These are phyloP conservation scores for Serendipita sp. DNA, from an alignment of 768 basidiomycete species.

Conservation along the genomic window DNA sequence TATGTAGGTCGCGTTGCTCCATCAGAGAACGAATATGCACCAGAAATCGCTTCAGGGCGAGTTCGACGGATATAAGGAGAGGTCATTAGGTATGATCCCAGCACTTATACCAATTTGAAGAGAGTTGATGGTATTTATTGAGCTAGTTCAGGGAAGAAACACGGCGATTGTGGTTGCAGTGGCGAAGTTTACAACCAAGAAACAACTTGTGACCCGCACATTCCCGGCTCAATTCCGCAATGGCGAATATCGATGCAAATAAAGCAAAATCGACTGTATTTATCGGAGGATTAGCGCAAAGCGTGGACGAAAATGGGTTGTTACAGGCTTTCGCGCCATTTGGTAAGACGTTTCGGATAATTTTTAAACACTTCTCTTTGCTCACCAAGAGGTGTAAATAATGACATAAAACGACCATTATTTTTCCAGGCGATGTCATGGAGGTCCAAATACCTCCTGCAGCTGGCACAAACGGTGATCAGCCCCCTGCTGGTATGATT, in stretches of 20 bases:
- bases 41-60: too few relatives aligned
- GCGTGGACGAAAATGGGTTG: slow-evolving; percentile 62
- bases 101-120: too few relatives aligned
- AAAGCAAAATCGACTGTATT: slow-evolving; percentile 78
- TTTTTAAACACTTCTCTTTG: slow-evolving; percentile 1
- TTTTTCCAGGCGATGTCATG: slow-evolving; percentile 62
- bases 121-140: too few relatives aligned
- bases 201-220: too few relatives aligned
- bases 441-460: slow-evolving; percentile 81
- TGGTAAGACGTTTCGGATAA: slow-evolving; percentile 32
- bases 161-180: too few relatives aligned
- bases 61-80: too few relatives aligned
- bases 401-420: background rate
- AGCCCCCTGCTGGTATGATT: slow-evolving; percentile 33
- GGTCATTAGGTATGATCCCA: too few relatives aligned
- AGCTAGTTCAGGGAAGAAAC: too few relatives aligned
- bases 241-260: slow-evolving; percentile 36
- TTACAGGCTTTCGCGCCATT: slow-evolving; percentile 76
- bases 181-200: too few relatives aligned
- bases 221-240: background rate
- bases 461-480: slow-evolving; percentile 44
- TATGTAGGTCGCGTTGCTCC: too few relatives aligned
- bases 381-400: background rate
- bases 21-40: too few relatives aligned
- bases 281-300: slow-evolving; percentile 67